Percentiles rank a stretch among this genome's conserved stretches.
Conservation (phyloP, 768 basidiomycete genomes). For the Termitomyces sp. region DNA sequence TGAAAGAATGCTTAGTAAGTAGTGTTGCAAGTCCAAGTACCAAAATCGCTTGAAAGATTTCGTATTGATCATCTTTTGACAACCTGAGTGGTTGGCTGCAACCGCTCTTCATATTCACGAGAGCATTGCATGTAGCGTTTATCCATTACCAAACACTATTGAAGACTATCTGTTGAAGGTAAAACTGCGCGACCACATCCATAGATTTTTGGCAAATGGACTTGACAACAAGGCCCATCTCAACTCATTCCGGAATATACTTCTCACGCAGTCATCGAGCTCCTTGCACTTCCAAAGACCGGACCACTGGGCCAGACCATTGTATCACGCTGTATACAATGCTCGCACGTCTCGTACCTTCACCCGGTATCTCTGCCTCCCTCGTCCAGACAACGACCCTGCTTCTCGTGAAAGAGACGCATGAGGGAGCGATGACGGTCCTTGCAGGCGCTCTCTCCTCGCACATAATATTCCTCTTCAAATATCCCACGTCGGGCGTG, state of each 20-base stretch:
- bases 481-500: constrained; percentile 15
- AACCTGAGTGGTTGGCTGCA: too few relatives aligned
- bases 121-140: too few relatives aligned
- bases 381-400: constrained; percentile 41
- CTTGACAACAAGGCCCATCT: too few relatives aligned
- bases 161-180: too few relatives aligned
- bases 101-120: too few relatives aligned
- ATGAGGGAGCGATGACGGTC: constrained; percentile 55
- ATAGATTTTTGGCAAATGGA: too few relatives aligned
- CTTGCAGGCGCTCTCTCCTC: constrained; percentile 50
- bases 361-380: constrained; percentile 29
- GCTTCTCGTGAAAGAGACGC: constrained; percentile 67
- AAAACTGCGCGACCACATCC: too few relatives aligned
- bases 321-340: constrained; percentile 78
- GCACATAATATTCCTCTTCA: constrained; percentile 57
- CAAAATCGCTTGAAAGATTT: too few relatives aligned
- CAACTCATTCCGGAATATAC: constrained; percentile 35
- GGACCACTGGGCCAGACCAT: constrained; percentile 87
- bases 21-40: too few relatives aligned
- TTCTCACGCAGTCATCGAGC: constrained; percentile 51
- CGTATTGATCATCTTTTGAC: too few relatives aligned
- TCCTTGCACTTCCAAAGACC: constrained; percentile 65
- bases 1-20: too few relatives aligned
- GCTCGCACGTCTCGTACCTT: constrained; percentile 51
- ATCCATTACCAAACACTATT: too few relatives aligned